These are phyloP conservation scores for Clitopilus passeckerianus DNA, from an alignment of 768 basidiomycete genomes.

Conservation along the genomic window DNA sequence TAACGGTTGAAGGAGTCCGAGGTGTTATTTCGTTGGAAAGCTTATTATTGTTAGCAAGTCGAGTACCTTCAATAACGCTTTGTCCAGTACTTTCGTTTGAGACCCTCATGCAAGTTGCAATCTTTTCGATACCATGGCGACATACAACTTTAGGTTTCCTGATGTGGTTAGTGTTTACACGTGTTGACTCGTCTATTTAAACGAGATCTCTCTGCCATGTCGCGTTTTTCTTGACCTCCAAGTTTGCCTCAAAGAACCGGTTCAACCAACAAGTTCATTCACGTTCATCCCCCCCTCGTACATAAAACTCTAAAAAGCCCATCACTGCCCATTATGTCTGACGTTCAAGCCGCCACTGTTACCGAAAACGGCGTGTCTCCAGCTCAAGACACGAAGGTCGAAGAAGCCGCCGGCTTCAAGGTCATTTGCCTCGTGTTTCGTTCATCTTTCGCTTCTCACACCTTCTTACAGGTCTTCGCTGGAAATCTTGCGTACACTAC, in stretches of 20 bases:
- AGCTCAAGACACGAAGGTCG: conserved; percentile 58
- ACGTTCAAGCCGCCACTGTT: conserved; percentile 83
- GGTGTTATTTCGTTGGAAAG: background rate
- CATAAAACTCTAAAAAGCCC: conserved; percentile 49
- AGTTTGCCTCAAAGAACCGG: conserved; percentile 83
- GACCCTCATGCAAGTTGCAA: background rate
- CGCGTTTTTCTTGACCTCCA: conserved; percentile 62
- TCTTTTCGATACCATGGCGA: conserved; percentile 36
- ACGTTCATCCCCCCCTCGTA: conserved; percentile 32
- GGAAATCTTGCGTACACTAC: conserved; percentile 95
- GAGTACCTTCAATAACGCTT: too few relatives aligned
- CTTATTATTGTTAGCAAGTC: background rate
- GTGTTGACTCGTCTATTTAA: conserved; percentile 37
- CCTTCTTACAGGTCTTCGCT: conserved; percentile 71
- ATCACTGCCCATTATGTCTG: conserved; percentile 71
- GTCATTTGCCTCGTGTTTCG: conserved; percentile 31
- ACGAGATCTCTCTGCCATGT: conserved; percentile 11
- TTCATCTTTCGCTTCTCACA: conserved; percentile 15
- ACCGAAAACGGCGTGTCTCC: conserved; percentile 81
- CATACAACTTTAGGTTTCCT: conserved; percentile 22
- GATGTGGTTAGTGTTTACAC: conserved; percentile 23
- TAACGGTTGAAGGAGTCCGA: background rate
- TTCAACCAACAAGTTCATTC: conserved; percentile 64
- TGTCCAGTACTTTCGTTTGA: too few relatives aligned
- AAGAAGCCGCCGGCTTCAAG: conserved; percentile 81